Base-by-base conservation (phyloP, 345 rosid species). In the Euphorbia lathyris region DNA sequence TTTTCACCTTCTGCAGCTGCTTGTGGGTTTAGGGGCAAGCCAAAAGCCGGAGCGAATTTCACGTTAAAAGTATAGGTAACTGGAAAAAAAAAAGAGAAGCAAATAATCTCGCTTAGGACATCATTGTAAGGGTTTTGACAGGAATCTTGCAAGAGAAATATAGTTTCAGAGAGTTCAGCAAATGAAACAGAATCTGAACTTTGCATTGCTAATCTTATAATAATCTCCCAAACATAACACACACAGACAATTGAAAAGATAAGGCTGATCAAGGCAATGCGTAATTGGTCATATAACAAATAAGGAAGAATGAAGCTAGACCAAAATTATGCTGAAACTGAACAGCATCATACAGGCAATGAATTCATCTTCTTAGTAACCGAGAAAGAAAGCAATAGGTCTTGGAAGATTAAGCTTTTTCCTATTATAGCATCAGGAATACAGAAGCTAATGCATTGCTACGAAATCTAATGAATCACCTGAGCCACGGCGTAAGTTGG, bases 1-100 rank as follows among this genome's bases (percentile, higher is more conserved):
- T 84, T 83, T 83, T 86, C 86, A 26, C 80, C 87, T 72, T 82
- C 84, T 66, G 91, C 89, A 42, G 96, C 97, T 66, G 87, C 88
- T 73, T 71, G 61, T n/a, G 82, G 80, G 71, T 86, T 83, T 77
- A 76, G 67, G 6, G 88, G 76, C 65, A 26, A 82, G 47, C 97
- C 94, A 36, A 86, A 63, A 6, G 56, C 59, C 29, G 94, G 91
- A 64, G 84, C 98, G 66, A 89, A 67, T 19, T 66, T 63, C 55
- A 66, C 58, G 71, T 88, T 79, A 40, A 77, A 1, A 55, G 85
- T 82, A 75, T 62, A 87, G 55, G 59, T 68, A 75, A 71, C 98
- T 93, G 86, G 76, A 55, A 69, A 63, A 76, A 14, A 45, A 10
- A 67, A 26, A 58, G 50, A 12, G 61, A 26, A 58, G 50, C 22